A percentile compares a stretch with the other conserved stretches of the same genome.
These are phyloP conservation scores for Aechmea fasciata DNA, from an alignment of 176 grass and related monocot species.

Conservation along the genomic window DNA sequence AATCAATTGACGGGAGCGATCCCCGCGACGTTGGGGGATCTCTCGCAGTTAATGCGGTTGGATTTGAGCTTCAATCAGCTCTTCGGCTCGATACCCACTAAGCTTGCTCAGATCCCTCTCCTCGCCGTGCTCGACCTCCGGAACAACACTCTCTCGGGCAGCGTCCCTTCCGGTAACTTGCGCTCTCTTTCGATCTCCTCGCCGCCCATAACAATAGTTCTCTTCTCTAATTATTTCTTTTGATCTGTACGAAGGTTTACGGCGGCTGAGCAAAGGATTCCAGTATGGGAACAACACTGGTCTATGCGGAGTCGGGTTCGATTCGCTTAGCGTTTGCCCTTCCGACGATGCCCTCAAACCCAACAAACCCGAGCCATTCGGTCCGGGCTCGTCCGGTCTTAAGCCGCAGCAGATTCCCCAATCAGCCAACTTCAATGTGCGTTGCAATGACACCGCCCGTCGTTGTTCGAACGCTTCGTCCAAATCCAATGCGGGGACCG, in stretches of 20 bases:
- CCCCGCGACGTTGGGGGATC: constrained; percentile 48
- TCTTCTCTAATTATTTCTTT: background rate
- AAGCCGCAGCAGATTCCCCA: constrained; percentile 45
- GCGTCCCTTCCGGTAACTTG: constrained; percentile 54
- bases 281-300: constrained; percentile 54
- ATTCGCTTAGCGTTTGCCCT: constrained; percentile 39
- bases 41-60: constrained; percentile 45
- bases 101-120: constrained; percentile 40
- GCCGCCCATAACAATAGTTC: background rate
- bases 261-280: constrained; percentile 44
- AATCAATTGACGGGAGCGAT: constrained; percentile 73
- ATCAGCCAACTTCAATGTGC: constrained; percentile 16
- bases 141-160: constrained; percentile 74
- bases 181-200: constrained; percentile 3
- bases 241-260: constrained; percentile 41
- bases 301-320: constrained; percentile 58
- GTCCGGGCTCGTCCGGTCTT: constrained; percentile 33
- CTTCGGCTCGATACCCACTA: constrained; percentile 71
- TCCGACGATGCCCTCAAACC: constrained; percentile 26
- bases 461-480: constrained; percentile 19
- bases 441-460: constrained; percentile 10
- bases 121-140: constrained; percentile 44
- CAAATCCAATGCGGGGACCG: constrained; percentile 33
- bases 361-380: constrained; percentile 73
- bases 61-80: constrained; percentile 75